phyloP scores from a whole-genome alignment of 2,329 filamentous ascomycete genomes.

The Colletotrichum sidae region DNA sequence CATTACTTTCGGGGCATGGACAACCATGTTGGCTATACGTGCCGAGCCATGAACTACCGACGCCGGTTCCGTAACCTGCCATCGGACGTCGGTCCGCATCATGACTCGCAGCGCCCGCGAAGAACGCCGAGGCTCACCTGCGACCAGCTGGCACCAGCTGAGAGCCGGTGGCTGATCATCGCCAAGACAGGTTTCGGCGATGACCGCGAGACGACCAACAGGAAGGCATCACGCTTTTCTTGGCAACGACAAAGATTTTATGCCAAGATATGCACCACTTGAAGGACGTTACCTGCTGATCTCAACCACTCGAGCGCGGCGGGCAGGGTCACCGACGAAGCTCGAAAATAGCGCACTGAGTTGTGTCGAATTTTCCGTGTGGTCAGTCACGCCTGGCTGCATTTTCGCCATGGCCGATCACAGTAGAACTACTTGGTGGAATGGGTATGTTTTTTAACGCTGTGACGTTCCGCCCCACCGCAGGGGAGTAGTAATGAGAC shows the following conservation, averaged over 20 bases:
- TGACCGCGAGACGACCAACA: neutral
- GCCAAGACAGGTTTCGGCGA: conserved; percentile 11
- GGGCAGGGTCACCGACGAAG: neutral
- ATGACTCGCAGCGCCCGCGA: conserved; percentile 17
- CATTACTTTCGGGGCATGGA: neutral
- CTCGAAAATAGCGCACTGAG: conserved; percentile 4
- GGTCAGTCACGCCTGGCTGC: too few relatives aligned
- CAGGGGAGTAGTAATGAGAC: too few relatives aligned
- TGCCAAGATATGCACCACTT: neutral
- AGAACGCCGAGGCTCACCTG: neutral
- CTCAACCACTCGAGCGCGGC: too few relatives aligned
- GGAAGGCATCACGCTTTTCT: conserved; percentile 15
- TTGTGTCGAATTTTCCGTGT: too few relatives aligned
- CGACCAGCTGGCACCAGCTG: neutral
- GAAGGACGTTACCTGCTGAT: too few relatives aligned
- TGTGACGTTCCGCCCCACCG: too few relatives aligned
- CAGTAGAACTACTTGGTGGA: too few relatives aligned
- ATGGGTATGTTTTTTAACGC: too few relatives aligned
- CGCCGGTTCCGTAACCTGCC: neutral
- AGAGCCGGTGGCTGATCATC: neutral
- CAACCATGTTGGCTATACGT: neutral
- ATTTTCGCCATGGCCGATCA: too few relatives aligned
- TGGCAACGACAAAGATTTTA: neutral
- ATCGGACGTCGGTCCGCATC: conserved; percentile 1
- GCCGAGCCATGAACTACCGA: conserved; percentile 1